These are phyloP conservation scores for Lasiosphaeria ovina DNA, from an alignment of 495 filamentous ascomycete species.

Conservation along the genomic window DNA sequence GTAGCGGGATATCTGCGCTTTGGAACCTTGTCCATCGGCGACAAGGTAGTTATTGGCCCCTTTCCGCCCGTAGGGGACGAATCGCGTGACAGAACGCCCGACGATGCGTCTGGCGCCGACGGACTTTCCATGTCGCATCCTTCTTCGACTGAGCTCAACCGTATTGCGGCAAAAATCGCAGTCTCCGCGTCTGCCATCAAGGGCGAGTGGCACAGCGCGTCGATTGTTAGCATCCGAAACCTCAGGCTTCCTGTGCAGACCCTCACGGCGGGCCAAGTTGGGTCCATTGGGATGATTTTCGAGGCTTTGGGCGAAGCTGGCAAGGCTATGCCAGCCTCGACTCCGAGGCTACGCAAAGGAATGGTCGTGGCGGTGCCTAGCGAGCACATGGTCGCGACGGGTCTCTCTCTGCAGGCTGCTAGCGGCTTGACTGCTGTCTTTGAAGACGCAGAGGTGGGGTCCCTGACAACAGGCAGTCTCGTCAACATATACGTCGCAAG, in stretches of 20 bases:
- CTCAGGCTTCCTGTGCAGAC: conserved; percentile 79
- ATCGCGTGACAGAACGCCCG: conserved; percentile 32
- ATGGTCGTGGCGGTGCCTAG: conserved; percentile 70
- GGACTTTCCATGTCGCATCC: conserved; percentile 44
- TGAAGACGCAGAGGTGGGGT: conserved; percentile 37
- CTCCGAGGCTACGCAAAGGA: conserved; percentile 69
- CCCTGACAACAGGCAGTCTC: conserved; percentile 48
- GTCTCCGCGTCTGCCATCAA: conserved; percentile 47
- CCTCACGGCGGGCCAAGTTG: conserved; percentile 78
- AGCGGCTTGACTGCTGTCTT: conserved; percentile 54
- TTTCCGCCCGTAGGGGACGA: conserved; percentile 54
- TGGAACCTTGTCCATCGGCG: conserved; percentile 74
- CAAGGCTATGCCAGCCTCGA: conserved; percentile 2
- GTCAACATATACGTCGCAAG: conserved; percentile 84
- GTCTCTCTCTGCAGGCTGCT: conserved; percentile 51
- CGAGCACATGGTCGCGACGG: conserved; percentile 47
- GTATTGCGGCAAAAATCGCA: conserved; percentile 37
- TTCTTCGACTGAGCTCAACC: conserved; percentile 41
- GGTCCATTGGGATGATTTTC: conserved; percentile 79
- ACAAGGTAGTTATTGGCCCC: conserved; percentile 77
- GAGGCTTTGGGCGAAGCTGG: conserved; percentile 27
- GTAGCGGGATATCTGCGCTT: conserved; percentile 80
- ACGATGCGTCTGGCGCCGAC: conserved; percentile 36
- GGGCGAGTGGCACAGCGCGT: conserved; percentile 72
- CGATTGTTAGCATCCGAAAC: conserved; percentile 81